Evolutionary conservation across 306 rosid species (phyloP), one percentile per base, ranked within the genome.

Genomic region (Arachis hypogaea): DNA sequence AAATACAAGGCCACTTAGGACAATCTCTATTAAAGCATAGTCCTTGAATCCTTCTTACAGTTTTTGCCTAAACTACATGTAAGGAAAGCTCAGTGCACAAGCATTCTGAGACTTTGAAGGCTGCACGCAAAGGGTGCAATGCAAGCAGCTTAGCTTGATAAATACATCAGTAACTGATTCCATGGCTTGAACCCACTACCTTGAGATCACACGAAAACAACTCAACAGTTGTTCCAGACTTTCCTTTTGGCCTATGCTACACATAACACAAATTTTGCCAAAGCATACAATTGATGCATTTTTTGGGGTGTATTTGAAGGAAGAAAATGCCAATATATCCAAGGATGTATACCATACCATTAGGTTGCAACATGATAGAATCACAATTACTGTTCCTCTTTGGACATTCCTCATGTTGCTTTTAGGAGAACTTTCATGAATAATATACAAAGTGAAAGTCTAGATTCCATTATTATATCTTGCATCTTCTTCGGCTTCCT

Each of bases 401-500:
- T 3, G 41, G 42, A 16, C 63, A 38, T 22, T 67, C n/a, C 36
- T 40, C 63, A 3, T 49, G 77, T 36, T 63, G 49, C 50, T 70
- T 55, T 77, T 28, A 11, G 59, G 30, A 41, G 18, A 43, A 66
- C 45, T 63, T 29, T 55, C 12, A 49, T 30, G 59, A 56, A 55
- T 22, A 36, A 71, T 40, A 33, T 52, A 72, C 33, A 57, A 72
- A 59, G 61, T 33, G 38, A 33, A 4, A 54, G 49, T 22, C 30
- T n/a, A 78, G 49, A 58, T 58, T 46, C 40, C 58, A 57, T 63
- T n/a, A 7, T 70, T 33, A 62, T 45, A 78, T 18, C 58, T 14
- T 63, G 59, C 18, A 62, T 42, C 51, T 16, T 47, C 10, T 56
- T 47, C 11, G 14, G 22, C 63, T 46, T 29, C 38, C 18, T 30